These are phyloP conservation scores for Syzygium aromaticum DNA, from an alignment of 345 rosid species.

Conservation along the genomic window DNA sequence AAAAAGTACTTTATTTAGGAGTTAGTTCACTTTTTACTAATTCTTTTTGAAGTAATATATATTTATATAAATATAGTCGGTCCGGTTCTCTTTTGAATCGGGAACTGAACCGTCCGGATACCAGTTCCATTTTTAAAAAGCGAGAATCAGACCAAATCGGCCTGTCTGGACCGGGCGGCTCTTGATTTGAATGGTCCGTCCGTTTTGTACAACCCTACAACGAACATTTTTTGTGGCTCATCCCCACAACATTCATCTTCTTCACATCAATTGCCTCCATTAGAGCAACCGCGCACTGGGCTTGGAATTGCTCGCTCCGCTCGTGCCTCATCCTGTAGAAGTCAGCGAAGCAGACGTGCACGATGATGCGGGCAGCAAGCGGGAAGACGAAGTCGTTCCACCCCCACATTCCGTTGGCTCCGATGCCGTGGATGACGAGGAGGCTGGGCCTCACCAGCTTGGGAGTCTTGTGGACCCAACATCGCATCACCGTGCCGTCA, in stretches of 20 bases:
- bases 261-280: slow-evolving; percentile 36
- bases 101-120: too few species aligned
- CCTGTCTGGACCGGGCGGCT: too few species aligned
- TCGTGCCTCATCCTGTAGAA: slow-evolving; percentile 59
- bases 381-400: slow-evolving; percentile 45
- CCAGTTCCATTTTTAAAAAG: too few species aligned
- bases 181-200: too few species aligned
- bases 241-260: slow-evolving; percentile 42
- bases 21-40: too few species aligned
- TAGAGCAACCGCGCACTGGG: slow-evolving; percentile 40
- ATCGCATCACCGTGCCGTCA: background rate
- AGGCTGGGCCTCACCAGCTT: slow-evolving; percentile 14
- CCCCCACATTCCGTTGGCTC: slow-evolving; percentile 94
- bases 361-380: slow-evolving; percentile 18
- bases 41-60: too few species aligned
- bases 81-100: too few species aligned
- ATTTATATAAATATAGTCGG: too few species aligned
- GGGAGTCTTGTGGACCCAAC: slow-evolving; percentile 54
- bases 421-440: slow-evolving; percentile 38
- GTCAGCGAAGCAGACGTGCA: slow-evolving; percentile 77
- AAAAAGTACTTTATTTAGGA: too few species aligned
- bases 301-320: slow-evolving; percentile 19
- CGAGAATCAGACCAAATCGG: too few species aligned
- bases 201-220: slow-evolving; percentile 10
- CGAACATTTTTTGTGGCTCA: slow-evolving; percentile 77